Percentiles rank a stretch among this genome's conserved stretches.
Evolutionary conservation across 495 filamentous ascomycete species (phyloP).

Genomic region (Daldinia decipiens): DNA sequence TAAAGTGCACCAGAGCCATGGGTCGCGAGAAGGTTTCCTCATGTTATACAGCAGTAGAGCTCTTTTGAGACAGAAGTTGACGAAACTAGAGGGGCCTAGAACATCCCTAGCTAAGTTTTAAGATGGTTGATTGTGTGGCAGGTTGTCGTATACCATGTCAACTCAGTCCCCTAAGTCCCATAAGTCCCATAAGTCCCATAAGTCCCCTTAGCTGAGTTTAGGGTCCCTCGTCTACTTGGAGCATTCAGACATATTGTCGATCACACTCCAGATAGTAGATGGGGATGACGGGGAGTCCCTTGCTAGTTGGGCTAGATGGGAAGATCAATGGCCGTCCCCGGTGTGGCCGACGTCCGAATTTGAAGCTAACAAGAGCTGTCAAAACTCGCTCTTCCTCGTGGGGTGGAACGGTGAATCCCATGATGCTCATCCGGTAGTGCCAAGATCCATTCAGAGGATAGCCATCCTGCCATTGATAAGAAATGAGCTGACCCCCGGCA

Average conservation of each 20-base stretch:
- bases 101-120: conserved; percentile 38
- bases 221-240: conserved; percentile 35
- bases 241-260: conserved; percentile 23
- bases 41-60: conserved; percentile 27
- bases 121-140: conserved; percentile 41
- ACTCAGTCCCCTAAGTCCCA: conserved; percentile 12
- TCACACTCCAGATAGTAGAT: conserved; percentile 33
- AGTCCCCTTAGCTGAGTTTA: conserved; percentile 21
- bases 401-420: conserved; percentile 27
- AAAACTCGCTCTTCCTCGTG: conserved; percentile 15
- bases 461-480: conserved; percentile 39
- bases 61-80: conserved; percentile 34
- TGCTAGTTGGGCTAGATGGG: conserved; percentile 22
- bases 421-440: conserved; percentile 24
- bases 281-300: background rate
- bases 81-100: conserved; percentile 39
- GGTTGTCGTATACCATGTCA: conserved; percentile 32
- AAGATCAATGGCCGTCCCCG: conserved; percentile 15
- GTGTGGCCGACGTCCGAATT: conserved; percentile 4
- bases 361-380: conserved; percentile 22
- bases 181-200: conserved; percentile 6
- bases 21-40: conserved; percentile 30
- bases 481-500: conserved; percentile 28
- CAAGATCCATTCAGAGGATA: conserved; percentile 23
- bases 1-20: conserved; percentile 35